These are phyloP conservation scores for Condylostoma magnum DNA, from an alignment of 169 alveolate species.

Conservation along the genomic window DNA sequence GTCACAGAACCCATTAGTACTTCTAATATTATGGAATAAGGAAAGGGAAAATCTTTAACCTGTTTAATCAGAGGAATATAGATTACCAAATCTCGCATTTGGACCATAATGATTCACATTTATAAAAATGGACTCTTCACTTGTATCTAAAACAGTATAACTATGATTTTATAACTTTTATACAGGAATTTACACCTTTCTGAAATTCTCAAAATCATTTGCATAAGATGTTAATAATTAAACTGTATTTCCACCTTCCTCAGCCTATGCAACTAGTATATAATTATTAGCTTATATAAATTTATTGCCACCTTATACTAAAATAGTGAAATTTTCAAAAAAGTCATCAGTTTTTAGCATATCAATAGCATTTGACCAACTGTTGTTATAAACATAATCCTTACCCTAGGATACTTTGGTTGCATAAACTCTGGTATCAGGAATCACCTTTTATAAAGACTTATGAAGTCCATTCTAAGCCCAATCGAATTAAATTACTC, in stretches of 20 bases:
- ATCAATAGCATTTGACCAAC: slow-evolving; percentile 59
- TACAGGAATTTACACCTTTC: slow-evolving; percentile 44
- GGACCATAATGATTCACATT: slow-evolving; percentile 44
- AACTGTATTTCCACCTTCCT: slow-evolving; percentile 34
- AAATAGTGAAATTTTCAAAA: slow-evolving; percentile 40
- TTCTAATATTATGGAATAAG: slow-evolving; percentile 48
- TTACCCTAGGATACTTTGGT: slow-evolving; percentile 43
- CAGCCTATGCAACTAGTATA: slow-evolving; percentile 51
- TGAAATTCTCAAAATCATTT: slow-evolving; percentile 36
- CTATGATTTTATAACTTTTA: slow-evolving; percentile 30
- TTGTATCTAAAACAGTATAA: slow-evolving; percentile 50
- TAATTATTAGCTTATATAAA: slow-evolving; percentile 46
- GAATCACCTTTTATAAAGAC: slow-evolving; percentile 11
- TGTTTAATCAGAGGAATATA: slow-evolving; percentile 56
- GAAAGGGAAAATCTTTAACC: slow-evolving; percentile 49
- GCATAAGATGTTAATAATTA: slow-evolving; percentile 39
- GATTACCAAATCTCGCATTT: slow-evolving; percentile 45
- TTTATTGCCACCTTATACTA: slow-evolving; percentile 58
- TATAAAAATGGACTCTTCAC: slow-evolving; percentile 46
- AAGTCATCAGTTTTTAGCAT: slow-evolving; percentile 64
- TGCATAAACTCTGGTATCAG: slow-evolving; percentile 45
- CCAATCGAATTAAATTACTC: slow-evolving; percentile 67
- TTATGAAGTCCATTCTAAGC: slow-evolving; percentile 13
- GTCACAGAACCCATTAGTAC: slow-evolving; percentile 55
- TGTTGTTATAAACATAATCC: slow-evolving; percentile 43